phyloP scores from a whole-genome alignment of 2,329 filamentous ascomycete species.

The Rutstroemia sp. region DNA sequence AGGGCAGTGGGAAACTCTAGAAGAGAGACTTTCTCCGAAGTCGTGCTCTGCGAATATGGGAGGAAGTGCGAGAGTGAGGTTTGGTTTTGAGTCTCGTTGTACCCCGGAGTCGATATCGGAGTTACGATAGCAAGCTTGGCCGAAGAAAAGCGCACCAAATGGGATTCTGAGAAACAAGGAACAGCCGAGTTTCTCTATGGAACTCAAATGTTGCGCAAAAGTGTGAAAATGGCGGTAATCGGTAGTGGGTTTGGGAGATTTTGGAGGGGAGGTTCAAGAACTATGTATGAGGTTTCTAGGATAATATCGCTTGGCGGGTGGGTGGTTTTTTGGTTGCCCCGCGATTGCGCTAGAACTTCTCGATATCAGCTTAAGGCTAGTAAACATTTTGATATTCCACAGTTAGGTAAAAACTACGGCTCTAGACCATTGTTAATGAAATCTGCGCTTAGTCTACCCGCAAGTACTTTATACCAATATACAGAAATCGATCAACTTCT shows the following conservation, averaged over 20 bases:
- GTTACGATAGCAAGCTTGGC: background rate
- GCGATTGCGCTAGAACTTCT: constrained; percentile 18
- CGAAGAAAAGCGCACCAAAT: background rate
- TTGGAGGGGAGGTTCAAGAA: background rate
- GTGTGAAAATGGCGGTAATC: background rate
- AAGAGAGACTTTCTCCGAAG: too few species aligned
- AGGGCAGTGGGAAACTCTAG: too few species aligned
- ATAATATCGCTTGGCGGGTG: constrained; percentile 12
- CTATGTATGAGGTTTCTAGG: constrained; percentile 8
- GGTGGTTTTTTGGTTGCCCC: constrained; percentile 14
- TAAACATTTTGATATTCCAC: constrained; percentile 11
- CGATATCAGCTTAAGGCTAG: constrained; percentile 5
- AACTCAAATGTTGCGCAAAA: background rate
- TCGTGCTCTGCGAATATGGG: background rate
- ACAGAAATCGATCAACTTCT: too few species aligned
- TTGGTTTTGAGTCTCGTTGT: background rate
- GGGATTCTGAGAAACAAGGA: background rate
- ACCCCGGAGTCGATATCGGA: background rate
- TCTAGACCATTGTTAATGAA: background rate
- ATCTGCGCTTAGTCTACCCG: background rate
- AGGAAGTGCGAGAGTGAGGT: background rate
- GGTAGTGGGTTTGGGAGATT: background rate
- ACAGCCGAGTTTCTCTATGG: background rate
- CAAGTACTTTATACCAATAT: background rate
- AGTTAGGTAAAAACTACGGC: background rate